Conservation (phyloP, 768 basidiomycete genomes). For the Phaeotremella skinneri region DNA sequence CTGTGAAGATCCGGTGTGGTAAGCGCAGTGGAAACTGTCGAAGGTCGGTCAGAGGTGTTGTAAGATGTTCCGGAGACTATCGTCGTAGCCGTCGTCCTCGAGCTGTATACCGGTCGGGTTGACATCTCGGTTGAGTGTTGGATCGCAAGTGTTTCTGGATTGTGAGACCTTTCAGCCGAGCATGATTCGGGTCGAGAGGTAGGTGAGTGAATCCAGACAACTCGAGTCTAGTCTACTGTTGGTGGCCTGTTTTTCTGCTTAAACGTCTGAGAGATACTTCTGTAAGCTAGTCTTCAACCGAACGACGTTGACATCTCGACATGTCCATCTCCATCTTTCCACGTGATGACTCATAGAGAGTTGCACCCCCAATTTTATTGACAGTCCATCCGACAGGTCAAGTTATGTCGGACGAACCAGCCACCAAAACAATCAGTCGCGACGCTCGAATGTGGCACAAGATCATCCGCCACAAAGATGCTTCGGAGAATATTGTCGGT, state of each 20-base stretch:
- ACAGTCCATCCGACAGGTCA: not conserved
- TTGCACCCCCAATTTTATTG: slow-evolving; percentile 1
- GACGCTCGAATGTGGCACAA: slow-evolving; percentile 1
- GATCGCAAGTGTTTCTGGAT: not conserved
- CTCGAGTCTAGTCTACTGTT: too few species aligned
- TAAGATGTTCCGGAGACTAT: slow-evolving; percentile 26
- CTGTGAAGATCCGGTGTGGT: slow-evolving; percentile 34
- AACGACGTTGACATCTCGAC: slow-evolving; percentile 1
- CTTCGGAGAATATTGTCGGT: too few species aligned
- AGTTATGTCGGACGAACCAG: not conserved
- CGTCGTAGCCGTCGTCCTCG: slow-evolving; percentile 30
- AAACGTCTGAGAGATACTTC: not conserved
- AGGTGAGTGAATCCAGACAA: too few species aligned
- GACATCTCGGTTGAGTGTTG: not conserved
- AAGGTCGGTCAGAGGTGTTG: slow-evolving; percentile 23
- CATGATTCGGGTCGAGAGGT: too few species aligned
- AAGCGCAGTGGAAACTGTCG: slow-evolving; percentile 27
- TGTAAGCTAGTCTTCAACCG: not conserved
- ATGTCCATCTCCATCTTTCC: slow-evolving; percentile 10
- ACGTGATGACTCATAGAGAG: not conserved
- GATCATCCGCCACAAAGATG: not conserved
- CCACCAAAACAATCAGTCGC: slow-evolving; percentile 16
- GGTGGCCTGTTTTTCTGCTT: too few species aligned
- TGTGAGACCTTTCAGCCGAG: slow-evolving; percentile 3
- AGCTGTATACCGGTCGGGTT: slow-evolving; percentile 20